These are phyloP conservation scores for Plantago rigida DNA, from an alignment of 305 asterid genomes.

Conservation along the genomic window DNA sequence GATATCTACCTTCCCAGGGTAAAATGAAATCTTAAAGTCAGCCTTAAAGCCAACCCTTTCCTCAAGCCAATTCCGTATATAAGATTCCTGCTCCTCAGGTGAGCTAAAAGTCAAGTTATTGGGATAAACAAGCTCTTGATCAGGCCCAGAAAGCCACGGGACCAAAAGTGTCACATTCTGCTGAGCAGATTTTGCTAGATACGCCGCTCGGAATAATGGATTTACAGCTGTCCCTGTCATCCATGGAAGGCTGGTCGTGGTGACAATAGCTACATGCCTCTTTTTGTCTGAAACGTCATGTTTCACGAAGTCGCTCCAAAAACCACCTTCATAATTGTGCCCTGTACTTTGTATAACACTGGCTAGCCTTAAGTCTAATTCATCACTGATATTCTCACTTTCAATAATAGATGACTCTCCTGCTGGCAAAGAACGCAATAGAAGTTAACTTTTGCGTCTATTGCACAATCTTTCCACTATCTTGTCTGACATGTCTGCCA, in stretches of 20 bases:
- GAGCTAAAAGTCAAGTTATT: slow-evolving; percentile 70
- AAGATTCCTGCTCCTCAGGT: slow-evolving; percentile 86
- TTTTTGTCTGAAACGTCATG: slow-evolving; percentile 43
- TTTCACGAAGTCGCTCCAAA: slow-evolving; percentile 60
- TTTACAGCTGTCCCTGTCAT: slow-evolving; percentile 99
- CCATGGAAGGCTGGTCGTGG: slow-evolving; percentile 99
- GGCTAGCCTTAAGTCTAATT: slow-evolving; percentile 75
- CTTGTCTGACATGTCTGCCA: slow-evolving; percentile 79
- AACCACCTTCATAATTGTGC: slow-evolving; percentile 79
- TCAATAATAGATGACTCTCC: slow-evolving; percentile 63
- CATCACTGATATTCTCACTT: slow-evolving; percentile 62
- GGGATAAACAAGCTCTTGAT: slow-evolving; percentile 93
- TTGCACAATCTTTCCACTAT: slow-evolving; percentile 86
- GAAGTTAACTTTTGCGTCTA: slow-evolving; percentile 66
- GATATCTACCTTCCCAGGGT: slow-evolving; percentile 80
- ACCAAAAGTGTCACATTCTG: slow-evolving; percentile 89
- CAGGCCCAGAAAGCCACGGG: slow-evolving; percentile 95
- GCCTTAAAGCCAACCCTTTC: slow-evolving; percentile 88
- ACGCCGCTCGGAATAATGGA: slow-evolving; percentile 96
- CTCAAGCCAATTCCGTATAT: slow-evolving; percentile 88
- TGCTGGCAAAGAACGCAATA: slow-evolving; percentile 50
- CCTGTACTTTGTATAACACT: slow-evolving; percentile 94
- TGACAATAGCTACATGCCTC: slow-evolving; percentile 93
- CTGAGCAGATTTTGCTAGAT: slow-evolving; percentile 67
- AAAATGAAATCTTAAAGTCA: slow-evolving; percentile 85